Percentiles rank a stretch among this genome's conserved stretches.
Evolutionary conservation across 768 basidiomycete species (phyloP).

Genomic region (Trametes cinnabarina): DNA sequence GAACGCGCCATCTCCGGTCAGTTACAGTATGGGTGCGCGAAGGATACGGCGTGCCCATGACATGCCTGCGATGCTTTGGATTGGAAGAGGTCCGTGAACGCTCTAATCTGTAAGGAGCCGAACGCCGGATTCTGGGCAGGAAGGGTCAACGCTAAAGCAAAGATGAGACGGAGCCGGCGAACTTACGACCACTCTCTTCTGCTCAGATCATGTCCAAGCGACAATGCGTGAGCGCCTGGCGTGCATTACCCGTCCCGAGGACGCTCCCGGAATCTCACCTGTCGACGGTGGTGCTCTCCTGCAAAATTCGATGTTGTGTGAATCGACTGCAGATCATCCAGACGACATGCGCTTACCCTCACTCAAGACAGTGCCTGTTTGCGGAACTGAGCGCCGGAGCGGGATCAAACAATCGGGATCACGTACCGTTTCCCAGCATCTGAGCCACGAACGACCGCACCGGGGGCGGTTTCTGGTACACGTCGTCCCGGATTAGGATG

Average conservation of each 20-base stretch:
- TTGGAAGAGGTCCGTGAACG: slow-evolving; percentile 54
- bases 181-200: slow-evolving; percentile 1
- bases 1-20: background rate
- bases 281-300: slow-evolving; percentile 38
- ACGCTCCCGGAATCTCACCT: slow-evolving; percentile 26
- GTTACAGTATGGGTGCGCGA: no score
- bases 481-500: slow-evolving; percentile 53
- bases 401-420: background rate
- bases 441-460: slow-evolving; percentile 37
- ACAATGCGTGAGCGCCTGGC: background rate
- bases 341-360: slow-evolving; percentile 28
- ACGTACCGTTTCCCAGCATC: slow-evolving; percentile 43
- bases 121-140: slow-evolving; percentile 61
- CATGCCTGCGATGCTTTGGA: slow-evolving; percentile 51
- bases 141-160: background rate
- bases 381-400: no score
- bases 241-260: background rate
- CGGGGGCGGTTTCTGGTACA: slow-evolving; percentile 55
- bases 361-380: slow-evolving; percentile 47
- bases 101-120: slow-evolving; percentile 55
- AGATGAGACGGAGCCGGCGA: no score
- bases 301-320: background rate
- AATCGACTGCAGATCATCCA: background rate
- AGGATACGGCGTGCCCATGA: background rate
- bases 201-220: background rate